phyloP scores from a whole-genome alignment of 2,329 filamentous ascomycete species.

The Piedraia hortae region DNA sequence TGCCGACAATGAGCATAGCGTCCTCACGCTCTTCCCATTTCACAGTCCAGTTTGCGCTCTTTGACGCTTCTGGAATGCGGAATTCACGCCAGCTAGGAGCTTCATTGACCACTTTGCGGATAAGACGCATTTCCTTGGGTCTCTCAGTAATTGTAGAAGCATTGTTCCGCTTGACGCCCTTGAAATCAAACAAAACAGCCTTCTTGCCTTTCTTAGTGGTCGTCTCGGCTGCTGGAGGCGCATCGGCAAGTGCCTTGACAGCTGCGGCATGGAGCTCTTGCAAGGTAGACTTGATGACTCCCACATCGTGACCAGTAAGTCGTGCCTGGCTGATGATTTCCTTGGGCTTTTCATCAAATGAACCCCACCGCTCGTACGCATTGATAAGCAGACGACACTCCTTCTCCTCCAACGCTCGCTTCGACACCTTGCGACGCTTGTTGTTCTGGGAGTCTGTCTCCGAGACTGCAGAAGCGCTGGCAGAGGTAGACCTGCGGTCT shows the following conservation, averaged over 20 bases:
- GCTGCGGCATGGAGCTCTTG: constrained; percentile 52
- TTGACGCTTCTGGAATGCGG: constrained; percentile 70
- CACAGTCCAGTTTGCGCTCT: constrained; percentile 73
- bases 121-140: constrained; percentile 61
- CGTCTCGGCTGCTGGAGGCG: constrained; percentile 35
- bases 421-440: constrained; percentile 36
- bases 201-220: constrained; percentile 95
- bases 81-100: constrained; percentile 48
- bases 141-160: constrained; percentile 85
- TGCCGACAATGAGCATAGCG: constrained; percentile 87
- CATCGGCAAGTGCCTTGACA: constrained; percentile 32
- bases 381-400: constrained; percentile 79
- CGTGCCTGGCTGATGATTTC: constrained; percentile 75
- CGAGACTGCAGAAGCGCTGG: constrained; percentile 28
- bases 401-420: constrained; percentile 70
- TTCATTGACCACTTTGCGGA: constrained; percentile 43
- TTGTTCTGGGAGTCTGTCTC: constrained; percentile 26
- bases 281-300: constrained; percentile 50
- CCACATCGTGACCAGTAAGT: constrained; percentile 52
- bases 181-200: constrained; percentile 82
- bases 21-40: constrained; percentile 83
- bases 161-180: constrained; percentile 80
- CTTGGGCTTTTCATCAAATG: constrained; percentile 62
- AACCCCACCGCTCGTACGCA: constrained; percentile 73
- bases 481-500: constrained; percentile 31